Conservation (phyloP, 352 stramenopile species). For the Phytophthora hybrid region DNA sequence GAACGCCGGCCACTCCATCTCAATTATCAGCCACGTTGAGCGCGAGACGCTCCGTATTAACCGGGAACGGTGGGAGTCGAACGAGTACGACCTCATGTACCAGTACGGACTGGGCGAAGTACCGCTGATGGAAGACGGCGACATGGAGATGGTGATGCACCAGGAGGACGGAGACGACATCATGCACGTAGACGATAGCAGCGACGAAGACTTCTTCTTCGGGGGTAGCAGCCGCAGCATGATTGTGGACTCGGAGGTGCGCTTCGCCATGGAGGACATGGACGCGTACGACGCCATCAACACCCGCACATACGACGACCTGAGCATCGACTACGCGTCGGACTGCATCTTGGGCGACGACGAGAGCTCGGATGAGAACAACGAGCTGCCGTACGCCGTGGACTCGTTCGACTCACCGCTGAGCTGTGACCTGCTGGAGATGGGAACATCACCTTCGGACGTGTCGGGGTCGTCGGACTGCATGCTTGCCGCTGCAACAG, state of each 20-base stretch:
- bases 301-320: slow-evolving; percentile 65
- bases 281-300: slow-evolving; percentile 72
- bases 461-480: slow-evolving; percentile 57
- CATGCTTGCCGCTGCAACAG: slow-evolving; percentile 52
- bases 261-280: slow-evolving; percentile 80
- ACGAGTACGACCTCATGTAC: slow-evolving; percentile 88
- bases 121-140: slow-evolving; percentile 61
- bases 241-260: slow-evolving; percentile 60
- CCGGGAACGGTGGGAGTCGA: slow-evolving; percentile 85
- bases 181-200: slow-evolving; percentile 61
- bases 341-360: slow-evolving; percentile 79
- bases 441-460: slow-evolving; percentile 77
- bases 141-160: slow-evolving; percentile 62
- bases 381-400: slow-evolving; percentile 69
- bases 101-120: slow-evolving; percentile 80
- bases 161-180: slow-evolving; percentile 53
- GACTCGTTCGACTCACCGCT: slow-evolving; percentile 67
- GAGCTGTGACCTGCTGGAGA: slow-evolving; percentile 58
- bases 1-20: slow-evolving; percentile 65
- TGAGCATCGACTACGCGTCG: slow-evolving; percentile 69
- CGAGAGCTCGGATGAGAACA: slow-evolving; percentile 56
- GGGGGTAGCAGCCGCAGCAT: slow-evolving; percentile 47
- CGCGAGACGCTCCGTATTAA: slow-evolving; percentile 79
- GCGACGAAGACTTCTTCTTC: slow-evolving; percentile 68
- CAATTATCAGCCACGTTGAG: slow-evolving; percentile 74